Evolutionary conservation across 352 stramenopile genomes (phyloP).

Genomic region (Pythium myriotylum): DNA sequence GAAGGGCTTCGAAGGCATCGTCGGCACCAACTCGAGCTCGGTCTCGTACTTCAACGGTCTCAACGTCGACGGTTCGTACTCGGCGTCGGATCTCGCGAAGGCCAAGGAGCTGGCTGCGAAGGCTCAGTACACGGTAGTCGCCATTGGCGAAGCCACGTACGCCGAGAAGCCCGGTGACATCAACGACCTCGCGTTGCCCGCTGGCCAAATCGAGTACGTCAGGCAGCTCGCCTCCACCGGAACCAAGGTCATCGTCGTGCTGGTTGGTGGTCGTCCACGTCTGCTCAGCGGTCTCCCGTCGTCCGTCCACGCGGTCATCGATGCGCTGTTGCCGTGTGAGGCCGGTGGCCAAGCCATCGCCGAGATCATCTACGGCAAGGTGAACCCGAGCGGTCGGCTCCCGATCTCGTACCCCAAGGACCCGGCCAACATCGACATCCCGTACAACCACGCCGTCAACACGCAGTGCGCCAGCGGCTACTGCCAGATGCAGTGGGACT

Average conservation of each 20-base stretch:
- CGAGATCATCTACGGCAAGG: slow-evolving; percentile 76
- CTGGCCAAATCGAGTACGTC: slow-evolving; percentile 77
- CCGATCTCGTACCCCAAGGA: slow-evolving; percentile 84
- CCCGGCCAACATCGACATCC: slow-evolving; percentile 58
- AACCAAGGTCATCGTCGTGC: slow-evolving; percentile 80
- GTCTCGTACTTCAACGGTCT: slow-evolving; percentile 59
- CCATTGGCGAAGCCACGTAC: slow-evolving; percentile 78
- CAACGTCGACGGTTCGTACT: slow-evolving; percentile 56
- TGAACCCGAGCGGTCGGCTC: slow-evolving; percentile 80
- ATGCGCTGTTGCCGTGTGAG: slow-evolving; percentile 80
- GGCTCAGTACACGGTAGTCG: slow-evolving; percentile 70
- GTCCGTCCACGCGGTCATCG: slow-evolving; percentile 69
- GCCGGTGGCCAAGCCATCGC: slow-evolving; percentile 79
- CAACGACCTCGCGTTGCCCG: slow-evolving; percentile 63
- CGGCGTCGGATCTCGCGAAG: slow-evolving; percentile 43
- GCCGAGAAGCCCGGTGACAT: slow-evolving; percentile 89
- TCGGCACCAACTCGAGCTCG: slow-evolving; percentile 12
- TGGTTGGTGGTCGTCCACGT: slow-evolving; percentile 79
- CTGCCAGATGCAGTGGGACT: slow-evolving; percentile 52
- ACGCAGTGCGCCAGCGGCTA: slow-evolving; percentile 30
- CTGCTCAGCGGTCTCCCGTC: slow-evolving; percentile 63
- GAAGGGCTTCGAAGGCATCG: slow-evolving; percentile 49
- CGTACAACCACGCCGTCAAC: slow-evolving; percentile 74
- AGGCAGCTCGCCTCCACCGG: slow-evolving; percentile 55
- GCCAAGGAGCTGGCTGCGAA: slow-evolving; percentile 53